These are phyloP conservation scores for Anisodus tanguticus DNA, from an alignment of 257 asterid genomes.

Conservation along the genomic window DNA sequence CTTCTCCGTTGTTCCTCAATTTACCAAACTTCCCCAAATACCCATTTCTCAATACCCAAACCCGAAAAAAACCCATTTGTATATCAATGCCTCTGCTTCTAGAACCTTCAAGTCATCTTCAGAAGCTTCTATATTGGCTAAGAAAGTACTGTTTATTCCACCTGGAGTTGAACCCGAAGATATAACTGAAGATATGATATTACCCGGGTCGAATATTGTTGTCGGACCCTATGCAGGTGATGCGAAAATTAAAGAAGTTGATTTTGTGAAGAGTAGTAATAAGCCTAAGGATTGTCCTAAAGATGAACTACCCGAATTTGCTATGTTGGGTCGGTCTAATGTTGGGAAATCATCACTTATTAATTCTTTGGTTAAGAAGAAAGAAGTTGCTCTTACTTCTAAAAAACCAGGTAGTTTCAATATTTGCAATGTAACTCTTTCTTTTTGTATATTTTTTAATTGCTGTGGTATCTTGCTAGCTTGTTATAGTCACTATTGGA, in stretches of 20 bases:
- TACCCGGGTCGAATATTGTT: conserved; percentile 91
- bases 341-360: conserved; percentile 96
- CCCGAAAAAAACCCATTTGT: background rate
- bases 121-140: conserved; percentile 43
- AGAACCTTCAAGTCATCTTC: conserved; percentile 47
- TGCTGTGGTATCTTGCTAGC: background rate
- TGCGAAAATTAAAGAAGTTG: conserved; percentile 76
- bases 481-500: background rate
- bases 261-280: conserved; percentile 79
- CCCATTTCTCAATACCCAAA: background rate
- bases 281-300: conserved; percentile 81
- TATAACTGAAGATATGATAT: conserved; percentile 67
- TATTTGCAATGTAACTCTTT: background rate
- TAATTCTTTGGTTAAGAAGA: conserved; percentile 76
- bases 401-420: conserved; percentile 77
- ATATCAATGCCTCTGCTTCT: conserved; percentile 40
- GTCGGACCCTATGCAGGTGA: conserved; percentile 89
- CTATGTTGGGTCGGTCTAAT: conserved; percentile 96
- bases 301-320: conserved; percentile 81
- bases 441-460: background rate
- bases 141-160: conserved; percentile 59
- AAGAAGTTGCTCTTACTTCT: conserved; percentile 94
- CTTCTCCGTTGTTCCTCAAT: conserved; percentile 18
- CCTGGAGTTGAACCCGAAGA: conserved; percentile 83
- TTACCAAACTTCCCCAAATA: background rate